Base-by-base conservation (phyloP, 306 rosid species). In the Dicorynia guianensis region DNA sequence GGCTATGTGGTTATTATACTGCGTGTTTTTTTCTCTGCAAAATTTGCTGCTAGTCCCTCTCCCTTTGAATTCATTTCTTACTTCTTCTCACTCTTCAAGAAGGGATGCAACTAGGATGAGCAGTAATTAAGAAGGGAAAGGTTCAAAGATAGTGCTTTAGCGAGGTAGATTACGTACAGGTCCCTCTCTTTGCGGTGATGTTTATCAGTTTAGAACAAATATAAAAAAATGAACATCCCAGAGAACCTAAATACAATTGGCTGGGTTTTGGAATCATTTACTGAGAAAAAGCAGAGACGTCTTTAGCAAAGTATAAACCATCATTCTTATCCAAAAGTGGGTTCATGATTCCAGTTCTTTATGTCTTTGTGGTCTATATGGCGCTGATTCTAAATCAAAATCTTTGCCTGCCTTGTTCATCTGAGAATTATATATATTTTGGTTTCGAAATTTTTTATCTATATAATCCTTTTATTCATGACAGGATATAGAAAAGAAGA, bases 401-500 rank as follows among this genome's bases (percentile, higher is more conserved):
- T 10, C 5, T 68, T 38, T 12, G 5, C 36, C 18, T 69, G 39
- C 58, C 10, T 15, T 56, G 30, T 25, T 25, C 30, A 25, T 25
- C 30, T 25, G 30, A 25, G 30, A 25, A 25, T 25, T 25, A 25
- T 25, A 25, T 25, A 25, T 25, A 25, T 25, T 25, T 25, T 25
- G 30, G 30, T 25, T 25, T 2, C 2, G 30, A 25, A 2, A 25
- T 49, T 49, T 30, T 67, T 8, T 15, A 15, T 5, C 2, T 20
- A 46, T 76, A 40, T 9, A 13, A 7, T 60, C n/a, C 18, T 30
- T 33, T 19, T 33, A 5, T 6, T n/a, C 30, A 69, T 69, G 57
- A 12, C 85, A 94, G 98, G 98, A 94, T 59, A 94, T 89, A 52
- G 97, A 94, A 14, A 94, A 94, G 91, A 94, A 91, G 79, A 91